Base-by-base conservation (phyloP, 2,329 filamentous ascomycete genomes). In the Penicillium sp. region DNA sequence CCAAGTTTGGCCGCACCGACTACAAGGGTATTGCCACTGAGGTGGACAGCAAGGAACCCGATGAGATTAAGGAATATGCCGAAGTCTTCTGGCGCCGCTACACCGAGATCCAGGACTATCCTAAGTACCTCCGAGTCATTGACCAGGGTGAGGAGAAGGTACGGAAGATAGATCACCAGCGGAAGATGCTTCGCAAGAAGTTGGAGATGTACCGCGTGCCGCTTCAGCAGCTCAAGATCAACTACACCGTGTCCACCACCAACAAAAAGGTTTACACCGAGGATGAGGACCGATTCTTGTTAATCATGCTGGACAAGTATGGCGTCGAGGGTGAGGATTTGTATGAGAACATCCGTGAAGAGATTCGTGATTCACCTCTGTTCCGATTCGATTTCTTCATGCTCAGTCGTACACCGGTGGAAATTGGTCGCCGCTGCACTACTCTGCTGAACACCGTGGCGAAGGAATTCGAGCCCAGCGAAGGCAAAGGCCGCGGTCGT, bases 361-460 rank as follows among this genome's bases (percentile, higher is more conserved):
- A 97, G 71, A 96, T 99, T 62, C 88, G 92, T 34, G 91, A 97
- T 62, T 93, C 88, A 54, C 92, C 94, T 10, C 80, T 99, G 4
- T 99, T 99, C 82, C 86, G 94, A 38, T 99, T 99, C 67, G 94
- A 99, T 72, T 99, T 95, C 95, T 99, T 99, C 79, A 97, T 99
- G 80, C 82, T 99, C 39, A 96, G 90, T 72, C 86, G 94, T 44
- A 99, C 93, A 4, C 91, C 94, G 0, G 87, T 92, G 47, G 94
- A 99, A 75, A 88, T 99, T 65, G 89, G 91, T 58, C 87, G 94
- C 65, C 86, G 95, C 50, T 97, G 94, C 77, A 95, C 90, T 32
- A 99, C 95, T 1, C 82, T 99, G 50, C 85, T 99, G 60, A 96
- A 93, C 35, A 96, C 94, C 0, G 91, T 99, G 46, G 89, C 94